Percentiles rank a stretch among this genome's conserved stretches.
These are phyloP conservation scores for Penicillium fuscoglaucum DNA, from an alignment of 2,329 filamentous ascomycete genomes.

Conservation along the genomic window DNA sequence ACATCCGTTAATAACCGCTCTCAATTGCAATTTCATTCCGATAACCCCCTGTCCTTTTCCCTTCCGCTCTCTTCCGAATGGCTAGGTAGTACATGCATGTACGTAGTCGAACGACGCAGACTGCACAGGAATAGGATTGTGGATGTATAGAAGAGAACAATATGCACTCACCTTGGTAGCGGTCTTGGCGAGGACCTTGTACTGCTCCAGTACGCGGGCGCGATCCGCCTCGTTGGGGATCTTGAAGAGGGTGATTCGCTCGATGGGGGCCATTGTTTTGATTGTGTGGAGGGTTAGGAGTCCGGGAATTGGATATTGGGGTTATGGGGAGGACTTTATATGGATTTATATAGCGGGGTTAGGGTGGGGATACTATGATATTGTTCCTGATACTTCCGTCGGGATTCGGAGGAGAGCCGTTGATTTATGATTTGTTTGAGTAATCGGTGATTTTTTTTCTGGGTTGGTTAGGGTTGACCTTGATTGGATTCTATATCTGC, in stretches of 20 bases:
- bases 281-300: background rate
- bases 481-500: background rate
- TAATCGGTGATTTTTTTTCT: background rate
- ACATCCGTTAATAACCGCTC: background rate
- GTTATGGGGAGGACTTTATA: background rate
- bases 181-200: conserved; percentile 45
- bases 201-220: conserved; percentile 46
- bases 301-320: background rate
- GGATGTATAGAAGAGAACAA: background rate
- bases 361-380: background rate
- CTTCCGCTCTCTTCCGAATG: background rate
- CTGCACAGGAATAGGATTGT: background rate
- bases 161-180: conserved; percentile 45
- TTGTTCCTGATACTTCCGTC: conserved; percentile 1
- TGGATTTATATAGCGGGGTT: conserved; percentile 2
- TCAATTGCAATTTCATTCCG: background rate
- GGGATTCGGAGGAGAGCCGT: background rate
- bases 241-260: conserved; percentile 57
- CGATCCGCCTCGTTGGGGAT: conserved; percentile 50
- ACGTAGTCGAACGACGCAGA: background rate
- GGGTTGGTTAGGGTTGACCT: background rate
- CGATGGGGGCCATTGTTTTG: conserved; percentile 43
- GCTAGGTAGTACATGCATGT: background rate
- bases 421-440: background rate
- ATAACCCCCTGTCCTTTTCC: background rate